Conservation (phyloP, 2,329 filamentous ascomycete species). For the Paecilomyces variotii region DNA sequence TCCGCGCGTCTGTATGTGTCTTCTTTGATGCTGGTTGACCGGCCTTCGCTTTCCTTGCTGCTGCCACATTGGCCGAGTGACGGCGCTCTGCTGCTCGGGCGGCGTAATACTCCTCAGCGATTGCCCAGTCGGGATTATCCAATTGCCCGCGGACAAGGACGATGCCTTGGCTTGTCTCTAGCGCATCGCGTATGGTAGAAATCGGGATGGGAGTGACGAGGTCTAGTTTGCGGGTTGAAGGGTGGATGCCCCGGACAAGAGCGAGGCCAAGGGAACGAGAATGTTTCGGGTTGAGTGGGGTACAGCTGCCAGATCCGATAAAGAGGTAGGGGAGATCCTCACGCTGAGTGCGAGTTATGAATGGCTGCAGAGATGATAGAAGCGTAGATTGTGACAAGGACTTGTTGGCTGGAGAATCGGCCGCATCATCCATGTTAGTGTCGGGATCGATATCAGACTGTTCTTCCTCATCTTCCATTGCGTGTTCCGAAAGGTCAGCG, state of each 20-base stretch:
- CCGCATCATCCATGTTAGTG: constrained; percentile 12
- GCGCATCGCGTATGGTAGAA: constrained; percentile 18
- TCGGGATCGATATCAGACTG: constrained; percentile 10
- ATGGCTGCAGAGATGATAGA: constrained; percentile 7
- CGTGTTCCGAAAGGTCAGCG: neutral
- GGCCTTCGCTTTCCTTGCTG: constrained; percentile 11
- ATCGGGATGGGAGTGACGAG: constrained; percentile 42
- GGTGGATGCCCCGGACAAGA: constrained; percentile 36
- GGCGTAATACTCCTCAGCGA: constrained; percentile 36
- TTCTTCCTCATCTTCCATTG: constrained; percentile 4
- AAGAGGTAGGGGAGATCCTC: constrained; percentile 46
- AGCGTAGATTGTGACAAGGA: constrained; percentile 1
- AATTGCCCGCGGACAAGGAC: constrained; percentile 42
- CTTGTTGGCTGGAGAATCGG: constrained; percentile 1
- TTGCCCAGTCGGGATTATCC: constrained; percentile 39
- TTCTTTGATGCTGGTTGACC: neutral
- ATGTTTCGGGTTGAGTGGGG: constrained; percentile 38
- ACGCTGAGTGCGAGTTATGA: constrained; percentile 33
- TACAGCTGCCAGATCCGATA: constrained; percentile 31
- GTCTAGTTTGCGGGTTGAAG: constrained; percentile 32
- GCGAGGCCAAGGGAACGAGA: constrained; percentile 45
- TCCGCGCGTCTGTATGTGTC: constrained; percentile 3
- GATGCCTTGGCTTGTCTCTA: constrained; percentile 31
- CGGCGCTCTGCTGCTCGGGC: constrained; percentile 29
- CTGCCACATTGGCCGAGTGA: constrained; percentile 17